Evolutionary conservation across 169 alveolate genomes (phyloP).

Genomic region (Perkinsus marinus): DNA sequence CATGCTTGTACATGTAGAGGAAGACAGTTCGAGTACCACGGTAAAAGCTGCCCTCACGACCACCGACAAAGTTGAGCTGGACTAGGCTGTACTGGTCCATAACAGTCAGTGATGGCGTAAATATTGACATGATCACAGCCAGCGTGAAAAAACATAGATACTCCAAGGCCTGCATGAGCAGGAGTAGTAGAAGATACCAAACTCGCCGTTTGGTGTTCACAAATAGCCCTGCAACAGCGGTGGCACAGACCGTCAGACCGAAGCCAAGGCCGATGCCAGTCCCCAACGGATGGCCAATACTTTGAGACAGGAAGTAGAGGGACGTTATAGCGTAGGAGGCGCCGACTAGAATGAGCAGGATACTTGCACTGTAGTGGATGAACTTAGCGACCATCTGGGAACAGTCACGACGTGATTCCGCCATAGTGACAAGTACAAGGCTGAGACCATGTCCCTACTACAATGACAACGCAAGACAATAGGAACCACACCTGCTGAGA

Average conservation of each 20-base stretch:
- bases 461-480: too few species aligned
- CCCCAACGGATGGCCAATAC: background rate
- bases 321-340: background rate
- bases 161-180: background rate
- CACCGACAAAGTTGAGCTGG: background rate
- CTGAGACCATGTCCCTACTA: too few species aligned
- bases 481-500: background rate
- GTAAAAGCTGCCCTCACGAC: background rate
- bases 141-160: background rate
- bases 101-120: background rate
- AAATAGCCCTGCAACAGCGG: background rate
- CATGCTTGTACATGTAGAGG: background rate
- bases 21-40: background rate
- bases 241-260: background rate
- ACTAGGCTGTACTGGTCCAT: background rate
- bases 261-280: background rate
- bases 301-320: background rate
- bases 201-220: background rate
- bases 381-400: background rate
- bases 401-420: background rate
- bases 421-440: too few species aligned
- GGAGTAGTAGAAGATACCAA: background rate
- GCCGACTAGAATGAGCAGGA: background rate
- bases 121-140: background rate
- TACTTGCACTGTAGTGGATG: background rate